A percentile compares a stretch with the other conserved stretches of the same genome.
Conservation (phyloP, 805 yeast species). For the Candida maesae region DNA sequence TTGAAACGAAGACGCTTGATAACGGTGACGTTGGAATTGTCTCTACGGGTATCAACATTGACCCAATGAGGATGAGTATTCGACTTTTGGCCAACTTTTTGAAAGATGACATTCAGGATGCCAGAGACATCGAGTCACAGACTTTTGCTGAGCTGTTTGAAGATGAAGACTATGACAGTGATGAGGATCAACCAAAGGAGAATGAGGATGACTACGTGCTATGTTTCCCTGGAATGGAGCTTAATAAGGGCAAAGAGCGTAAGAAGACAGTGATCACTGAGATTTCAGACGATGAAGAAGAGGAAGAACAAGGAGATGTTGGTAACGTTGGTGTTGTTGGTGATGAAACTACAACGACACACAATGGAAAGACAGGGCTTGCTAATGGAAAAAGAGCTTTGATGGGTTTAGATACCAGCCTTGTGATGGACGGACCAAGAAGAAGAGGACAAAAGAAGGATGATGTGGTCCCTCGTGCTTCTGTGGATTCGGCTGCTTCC, state of each 20-base stretch:
- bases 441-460: too few relatives aligned
- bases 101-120: conserved; percentile 65
- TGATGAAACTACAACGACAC: conserved; percentile 6
- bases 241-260: conserved; percentile 20
- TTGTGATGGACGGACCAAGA: conserved; percentile 1
- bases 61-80: conserved; percentile 42
- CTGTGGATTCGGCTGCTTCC: neutral
- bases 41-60: conserved; percentile 19
- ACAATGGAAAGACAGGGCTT: too few relatives aligned
- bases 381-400: neutral
- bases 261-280: conserved; percentile 26
- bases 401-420: neutral
- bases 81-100: conserved; percentile 55
- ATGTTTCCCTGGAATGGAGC: conserved; percentile 37
- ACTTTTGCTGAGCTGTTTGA: conserved; percentile 44
- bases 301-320: conserved; percentile 9
- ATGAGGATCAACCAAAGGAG: conserved; percentile 7
- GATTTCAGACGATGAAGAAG: conserved; percentile 21
- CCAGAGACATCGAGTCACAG: conserved; percentile 55
- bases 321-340: neutral
- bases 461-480: too few relatives aligned
- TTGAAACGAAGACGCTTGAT: conserved; percentile 22
- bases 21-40: conserved; percentile 4
- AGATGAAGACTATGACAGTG: conserved; percentile 20
- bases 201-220: conserved; percentile 19